Percentiles rank a stretch among this genome's conserved stretches.
These are phyloP conservation scores for Fomitopsis pulvina DNA, from an alignment of 768 basidiomycete species.

Conservation along the genomic window DNA sequence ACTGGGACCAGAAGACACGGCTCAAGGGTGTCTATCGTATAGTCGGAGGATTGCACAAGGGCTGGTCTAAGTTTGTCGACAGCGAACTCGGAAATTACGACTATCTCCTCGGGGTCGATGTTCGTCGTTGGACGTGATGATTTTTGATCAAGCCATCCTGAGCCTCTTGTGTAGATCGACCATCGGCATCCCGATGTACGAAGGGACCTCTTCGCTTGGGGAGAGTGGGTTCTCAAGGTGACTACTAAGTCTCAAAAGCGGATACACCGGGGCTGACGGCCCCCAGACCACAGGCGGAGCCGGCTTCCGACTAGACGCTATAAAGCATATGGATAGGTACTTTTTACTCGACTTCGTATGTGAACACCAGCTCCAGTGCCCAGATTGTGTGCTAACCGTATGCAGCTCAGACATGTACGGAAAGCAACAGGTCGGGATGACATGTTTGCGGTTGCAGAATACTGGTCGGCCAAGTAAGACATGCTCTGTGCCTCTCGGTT, in stretches of 20 bases:
- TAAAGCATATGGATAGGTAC: constrained; percentile 77
- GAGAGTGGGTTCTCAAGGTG: constrained; percentile 65
- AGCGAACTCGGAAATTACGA: constrained; percentile 85
- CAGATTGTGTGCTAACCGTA: too few species aligned
- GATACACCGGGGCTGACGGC: too few species aligned
- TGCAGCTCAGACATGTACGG: constrained; percentile 40
- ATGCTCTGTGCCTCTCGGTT: not conserved
- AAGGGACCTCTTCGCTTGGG: constrained; percentile 72
- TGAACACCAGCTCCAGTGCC: constrained; percentile 1
- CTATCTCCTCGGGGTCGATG: constrained; percentile 71
- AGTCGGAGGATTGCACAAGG: constrained; percentile 54
- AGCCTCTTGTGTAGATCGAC: constrained; percentile 4
- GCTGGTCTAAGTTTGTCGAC: constrained; percentile 81
- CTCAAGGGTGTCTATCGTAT: constrained; percentile 70
- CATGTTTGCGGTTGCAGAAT: constrained; percentile 73
- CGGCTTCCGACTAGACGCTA: constrained; percentile 86
- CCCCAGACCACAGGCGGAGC: constrained; percentile 55
- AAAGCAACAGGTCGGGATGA: constrained; percentile 33
- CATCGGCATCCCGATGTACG: constrained; percentile 77
- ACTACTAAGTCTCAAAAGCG: too few species aligned
- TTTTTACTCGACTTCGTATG: constrained; percentile 69
- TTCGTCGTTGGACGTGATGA: constrained; percentile 26
- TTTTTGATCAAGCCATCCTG: not conserved
- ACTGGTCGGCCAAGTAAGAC: constrained; percentile 69
- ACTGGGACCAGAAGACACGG: constrained; percentile 70